Evolutionary conservation across 441 rosid genomes (phyloP).

Genomic region (Rhodomyrtus psidioides): DNA sequence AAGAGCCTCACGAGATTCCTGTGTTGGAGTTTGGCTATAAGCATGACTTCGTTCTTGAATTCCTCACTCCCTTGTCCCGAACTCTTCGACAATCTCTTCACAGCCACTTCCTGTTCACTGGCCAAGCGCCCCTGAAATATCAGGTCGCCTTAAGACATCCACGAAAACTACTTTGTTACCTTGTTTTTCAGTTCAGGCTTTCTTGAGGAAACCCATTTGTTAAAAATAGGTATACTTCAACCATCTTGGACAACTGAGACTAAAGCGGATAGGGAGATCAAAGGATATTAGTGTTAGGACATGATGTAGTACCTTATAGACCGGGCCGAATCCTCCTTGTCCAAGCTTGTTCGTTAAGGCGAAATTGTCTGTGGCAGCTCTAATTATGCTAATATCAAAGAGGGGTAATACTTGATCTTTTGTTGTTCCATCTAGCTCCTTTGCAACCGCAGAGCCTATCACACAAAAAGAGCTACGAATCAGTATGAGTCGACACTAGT

Average conservation of each 20-base stretch:
- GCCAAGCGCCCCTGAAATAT: background rate
- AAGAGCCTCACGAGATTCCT: no score
- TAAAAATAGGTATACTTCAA: background rate
- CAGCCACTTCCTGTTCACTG: background rate
- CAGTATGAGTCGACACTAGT: background rate
- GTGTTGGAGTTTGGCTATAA: no score
- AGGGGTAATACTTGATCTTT: background rate
- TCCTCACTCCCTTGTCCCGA: background rate
- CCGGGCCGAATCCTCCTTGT: background rate
- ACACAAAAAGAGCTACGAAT: background rate
- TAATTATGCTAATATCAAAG: background rate
- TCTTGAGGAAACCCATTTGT: background rate
- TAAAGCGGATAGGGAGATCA: no score
- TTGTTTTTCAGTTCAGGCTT: background rate
- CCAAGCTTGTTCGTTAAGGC: background rate
- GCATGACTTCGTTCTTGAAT: no score
- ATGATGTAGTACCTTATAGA: background rate
- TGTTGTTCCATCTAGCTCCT: background rate
- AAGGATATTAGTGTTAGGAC: background rate
- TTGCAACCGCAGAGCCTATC: background rate
- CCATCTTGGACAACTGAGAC: background rate
- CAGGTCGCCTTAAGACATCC: background rate
- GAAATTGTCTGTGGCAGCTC: background rate
- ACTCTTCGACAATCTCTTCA: background rate
- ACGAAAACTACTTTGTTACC: background rate